Base-by-base conservation (phyloP, 352 stramenopile genomes). In the Pythium dissimile region DNA sequence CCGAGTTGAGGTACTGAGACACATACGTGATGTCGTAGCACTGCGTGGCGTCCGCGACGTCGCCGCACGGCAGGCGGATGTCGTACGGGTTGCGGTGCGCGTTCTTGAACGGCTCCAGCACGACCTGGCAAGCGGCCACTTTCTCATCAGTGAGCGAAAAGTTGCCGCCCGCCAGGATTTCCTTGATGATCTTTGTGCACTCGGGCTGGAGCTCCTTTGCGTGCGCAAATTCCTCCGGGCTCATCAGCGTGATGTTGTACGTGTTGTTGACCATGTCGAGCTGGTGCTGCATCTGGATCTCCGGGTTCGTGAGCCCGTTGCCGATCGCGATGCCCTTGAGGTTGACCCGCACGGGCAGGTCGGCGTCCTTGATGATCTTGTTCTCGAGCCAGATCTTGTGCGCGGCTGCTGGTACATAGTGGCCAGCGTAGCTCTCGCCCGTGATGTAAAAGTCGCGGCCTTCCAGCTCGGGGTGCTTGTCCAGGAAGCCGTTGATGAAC, bases 71-170 rank as follows among this genome's bases (percentile, higher is more conserved):
- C 43, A 81, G 16, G 12, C 84, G 79, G 18, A 93, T 86, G 55
- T 93, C 82, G 59, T 92, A 91, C 26, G 76, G 77, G 56, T 92
- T 92, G 24, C 74, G 67, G 37, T 68, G 65, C 2, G 74, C 69
- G 20, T 60, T 63, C 21, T 65, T 71, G 48, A 84, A 84, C 5
- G 80, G 80, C 1, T 49, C 10, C 9, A 82, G 45, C 18, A 87
- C 48, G 7, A 61, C 21, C 18, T 48, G 10, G 23, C 42, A 13
- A 12, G 13, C 31, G 31, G 23, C 9, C 4, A 52, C 16, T 28
- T 52, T 52, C n/a, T 52, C 45, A 4, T 24, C 44, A 1, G 44
- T 39, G 44, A 52, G 44, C 27, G 44, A 28, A 18, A 39, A 52
- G 44, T 52, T 52, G 23, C 42, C 42, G 7, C 42, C 27, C 55